phyloP scores from a whole-genome alignment of 2,329 filamentous ascomycete genomes.

The Pseudogymnoascus pannorum region DNA sequence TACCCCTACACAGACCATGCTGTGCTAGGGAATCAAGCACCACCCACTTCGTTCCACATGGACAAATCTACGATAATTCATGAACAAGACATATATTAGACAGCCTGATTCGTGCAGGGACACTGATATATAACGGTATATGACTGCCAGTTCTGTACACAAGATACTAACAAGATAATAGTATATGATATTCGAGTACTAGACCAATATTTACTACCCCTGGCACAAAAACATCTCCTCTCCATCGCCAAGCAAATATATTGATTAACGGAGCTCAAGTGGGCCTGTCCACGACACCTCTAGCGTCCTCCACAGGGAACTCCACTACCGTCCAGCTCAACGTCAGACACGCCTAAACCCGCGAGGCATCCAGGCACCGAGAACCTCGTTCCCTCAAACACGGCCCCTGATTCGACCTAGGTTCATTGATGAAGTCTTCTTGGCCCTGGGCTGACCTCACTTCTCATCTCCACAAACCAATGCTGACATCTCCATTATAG shows the following conservation, averaged over 20 bases:
- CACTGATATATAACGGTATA: neutral
- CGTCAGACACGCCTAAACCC: neutral
- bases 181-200: neutral
- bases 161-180: neutral
- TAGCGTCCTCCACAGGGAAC: neutral
- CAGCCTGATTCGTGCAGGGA: neutral
- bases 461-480: neutral
- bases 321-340: neutral
- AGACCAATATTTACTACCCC: neutral
- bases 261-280: constrained; percentile 3
- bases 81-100: neutral
- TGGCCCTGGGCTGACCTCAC: neutral
- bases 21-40: neutral
- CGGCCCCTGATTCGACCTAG: neutral
- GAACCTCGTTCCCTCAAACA: neutral
- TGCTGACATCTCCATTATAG: neutral
- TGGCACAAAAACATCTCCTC: neutral
- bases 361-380: neutral
- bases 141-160: neutral
- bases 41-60: neutral
- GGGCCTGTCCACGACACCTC: neutral
- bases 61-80: neutral
- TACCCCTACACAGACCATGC: neutral
- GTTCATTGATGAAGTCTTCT: neutral
- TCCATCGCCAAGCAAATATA: constrained; percentile 5